These are phyloP conservation scores for Xerocomus brunneocitrinus DNA, from an alignment of 768 basidiomycete species.

Conservation along the genomic window DNA sequence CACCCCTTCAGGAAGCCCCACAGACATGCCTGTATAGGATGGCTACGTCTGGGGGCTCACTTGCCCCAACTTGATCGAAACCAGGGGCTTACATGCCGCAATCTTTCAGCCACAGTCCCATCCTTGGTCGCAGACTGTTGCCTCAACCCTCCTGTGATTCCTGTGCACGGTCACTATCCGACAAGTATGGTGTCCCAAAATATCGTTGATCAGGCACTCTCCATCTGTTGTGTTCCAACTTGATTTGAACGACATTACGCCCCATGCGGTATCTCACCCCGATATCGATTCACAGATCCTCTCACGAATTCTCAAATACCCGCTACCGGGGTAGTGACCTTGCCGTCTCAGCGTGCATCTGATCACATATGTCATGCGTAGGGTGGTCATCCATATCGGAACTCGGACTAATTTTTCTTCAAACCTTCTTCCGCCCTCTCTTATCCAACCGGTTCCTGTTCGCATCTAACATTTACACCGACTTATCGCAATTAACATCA, in stretches of 20 bases:
- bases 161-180: constrained; percentile 1
- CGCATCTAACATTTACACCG: constrained; percentile 2
- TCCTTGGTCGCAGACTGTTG: not conserved
- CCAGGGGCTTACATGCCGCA: not conserved
- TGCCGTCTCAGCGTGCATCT: constrained; percentile 2
- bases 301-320: constrained; percentile 15
- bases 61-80: not conserved
- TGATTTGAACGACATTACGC: constrained; percentile 3
- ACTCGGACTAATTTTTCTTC: constrained; percentile 6
- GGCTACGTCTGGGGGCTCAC: not conserved
- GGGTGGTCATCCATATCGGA: constrained; percentile 18
- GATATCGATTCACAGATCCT: constrained; percentile 20
- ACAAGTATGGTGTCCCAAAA: constrained; percentile 12
- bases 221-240: constrained; percentile 1
- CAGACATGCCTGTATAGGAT: not conserved
- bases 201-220: constrained; percentile 21
- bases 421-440: constrained; percentile 1
- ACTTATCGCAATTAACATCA: constrained; percentile 21
- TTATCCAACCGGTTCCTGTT: constrained; percentile 4
- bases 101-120: not conserved
- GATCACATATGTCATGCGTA: constrained; percentile 6
- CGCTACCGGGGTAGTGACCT: not conserved
- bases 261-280: constrained; percentile 10
- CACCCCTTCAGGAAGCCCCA: not conserved
- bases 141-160: not conserved